Evolutionary conservation across 306 rosid species (phyloP).

Genomic region (Gynostemma pentaphyllum): DNA sequence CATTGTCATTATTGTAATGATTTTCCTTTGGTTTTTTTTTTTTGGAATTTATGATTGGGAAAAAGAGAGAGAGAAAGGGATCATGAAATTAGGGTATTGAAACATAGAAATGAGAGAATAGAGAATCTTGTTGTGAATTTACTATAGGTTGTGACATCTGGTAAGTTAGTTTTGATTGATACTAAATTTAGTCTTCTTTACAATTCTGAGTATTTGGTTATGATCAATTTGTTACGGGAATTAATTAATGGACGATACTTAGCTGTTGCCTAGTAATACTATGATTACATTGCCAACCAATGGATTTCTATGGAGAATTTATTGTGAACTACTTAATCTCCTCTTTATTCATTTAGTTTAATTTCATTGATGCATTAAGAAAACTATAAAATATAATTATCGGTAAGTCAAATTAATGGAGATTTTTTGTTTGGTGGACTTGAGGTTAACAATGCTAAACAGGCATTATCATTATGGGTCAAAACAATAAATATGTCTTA

Average conservation of each 20-base stretch:
- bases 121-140: no score
- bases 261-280: no score
- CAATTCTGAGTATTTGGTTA: no score
- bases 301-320: no score
- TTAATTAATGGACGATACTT: no score
- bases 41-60: background rate
- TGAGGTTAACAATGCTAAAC: background rate
- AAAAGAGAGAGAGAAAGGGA: background rate
- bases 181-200: background rate
- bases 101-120: background rate
- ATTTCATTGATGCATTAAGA: no score
- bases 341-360: no score
- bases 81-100: background rate
- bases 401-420: no score
- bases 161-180: background rate
- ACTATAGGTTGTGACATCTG: background rate
- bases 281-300: no score
- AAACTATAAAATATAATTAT: no score
- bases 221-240: no score
- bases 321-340: no score
- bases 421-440: background rate
- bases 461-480: background rate
- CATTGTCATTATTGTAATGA: constrained; percentile 33
- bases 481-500: background rate
- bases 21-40: background rate